Evolutionary conservation across 208 protist genomes (phyloP), one percentile per base, ranked within the genome.

Genomic region (Trypanosoma grayi): DNA sequence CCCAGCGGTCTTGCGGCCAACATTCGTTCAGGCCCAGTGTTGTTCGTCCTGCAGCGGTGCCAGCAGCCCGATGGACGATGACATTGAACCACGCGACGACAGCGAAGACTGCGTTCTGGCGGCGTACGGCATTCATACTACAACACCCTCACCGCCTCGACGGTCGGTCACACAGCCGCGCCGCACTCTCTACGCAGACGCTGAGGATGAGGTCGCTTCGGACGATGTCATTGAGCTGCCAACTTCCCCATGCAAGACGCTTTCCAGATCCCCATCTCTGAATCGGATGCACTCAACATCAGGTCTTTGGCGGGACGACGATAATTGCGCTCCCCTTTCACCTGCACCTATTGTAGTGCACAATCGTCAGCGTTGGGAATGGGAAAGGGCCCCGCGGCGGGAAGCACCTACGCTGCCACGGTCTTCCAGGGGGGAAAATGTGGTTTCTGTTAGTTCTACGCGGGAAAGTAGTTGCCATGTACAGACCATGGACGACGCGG

Each of bases 161-260:
- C 59, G 59, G 0, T 65, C 59, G 7, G 47, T 47, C 0, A 65
- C 59, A 31, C 48, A 47, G 16, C 59, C 59, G 10, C 36, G 33
- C 11, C 46, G 37, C n/a, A 65, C 45, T 34, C 36, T 65, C 30
- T 57, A 31, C 28, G 34, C 48, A 16, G 37, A 65, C 27, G 33
- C 31, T 13, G 28, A 50, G 18, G 48, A 57, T 11, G 45, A 48
- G n/a, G 30, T 22, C 18, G 2, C 28, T 30, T 46, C 46, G 30
- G 59, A 56, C 33, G 7, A 45, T 14, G 20, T 57, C 13, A 33
- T 65, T 48, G 59, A 65, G 37, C 13, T 65, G 27, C 59, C 16
- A 16, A 56, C 48, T 14, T 65, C 59, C 27, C 59, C 59, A n/a
- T 65, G 59, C 39, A 57, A 33, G 16, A 50, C 37, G 11, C 59